These are phyloP conservation scores for Candida albicans DNA, from an alignment of 1,139 yeast species.

Conservation along the genomic window DNA sequence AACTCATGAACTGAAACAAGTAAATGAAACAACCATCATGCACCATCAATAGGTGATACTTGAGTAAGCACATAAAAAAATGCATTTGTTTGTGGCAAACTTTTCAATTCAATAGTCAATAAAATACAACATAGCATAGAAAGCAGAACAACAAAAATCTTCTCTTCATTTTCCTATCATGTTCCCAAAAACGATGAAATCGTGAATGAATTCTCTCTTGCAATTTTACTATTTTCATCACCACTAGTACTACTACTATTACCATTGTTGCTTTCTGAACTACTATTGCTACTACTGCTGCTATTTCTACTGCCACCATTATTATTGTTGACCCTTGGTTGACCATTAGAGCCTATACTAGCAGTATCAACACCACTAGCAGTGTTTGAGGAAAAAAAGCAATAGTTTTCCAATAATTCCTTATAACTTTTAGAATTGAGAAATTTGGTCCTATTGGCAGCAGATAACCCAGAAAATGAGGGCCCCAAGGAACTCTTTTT, in stretches of 20 bases:
- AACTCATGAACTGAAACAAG: background rate
- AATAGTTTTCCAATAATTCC: slow-evolving; percentile 68
- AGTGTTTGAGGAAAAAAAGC: slow-evolving; percentile 47
- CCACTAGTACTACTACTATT: slow-evolving; percentile 4
- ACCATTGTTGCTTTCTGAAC: background rate
- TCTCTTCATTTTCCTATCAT: too few relatives aligned
- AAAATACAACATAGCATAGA: too few relatives aligned
- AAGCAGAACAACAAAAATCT: too few relatives aligned
- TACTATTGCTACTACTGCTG: slow-evolving; percentile 1
- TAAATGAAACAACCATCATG: background rate
- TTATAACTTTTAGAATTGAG: slow-evolving; percentile 64
- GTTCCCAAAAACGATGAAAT: slow-evolving; percentile 31
- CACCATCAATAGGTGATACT: too few relatives aligned
- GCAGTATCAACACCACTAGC: background rate
- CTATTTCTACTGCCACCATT: slow-evolving; percentile 5
- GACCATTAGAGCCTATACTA: background rate
- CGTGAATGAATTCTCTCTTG: slow-evolving; percentile 19
- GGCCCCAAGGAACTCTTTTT: slow-evolving; percentile 2
- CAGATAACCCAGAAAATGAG: background rate
- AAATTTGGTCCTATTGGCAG: slow-evolving; percentile 9
- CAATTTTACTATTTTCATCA: slow-evolving; percentile 2
- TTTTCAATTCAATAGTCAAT: too few relatives aligned
- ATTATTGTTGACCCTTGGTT: background rate
- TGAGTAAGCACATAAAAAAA: too few relatives aligned
- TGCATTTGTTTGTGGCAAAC: too few relatives aligned